Evolutionary conservation across 768 basidiomycete species (phyloP), one percentile per base, ranked within the genome.

Genomic region (Leccinum fibrillosum): DNA sequence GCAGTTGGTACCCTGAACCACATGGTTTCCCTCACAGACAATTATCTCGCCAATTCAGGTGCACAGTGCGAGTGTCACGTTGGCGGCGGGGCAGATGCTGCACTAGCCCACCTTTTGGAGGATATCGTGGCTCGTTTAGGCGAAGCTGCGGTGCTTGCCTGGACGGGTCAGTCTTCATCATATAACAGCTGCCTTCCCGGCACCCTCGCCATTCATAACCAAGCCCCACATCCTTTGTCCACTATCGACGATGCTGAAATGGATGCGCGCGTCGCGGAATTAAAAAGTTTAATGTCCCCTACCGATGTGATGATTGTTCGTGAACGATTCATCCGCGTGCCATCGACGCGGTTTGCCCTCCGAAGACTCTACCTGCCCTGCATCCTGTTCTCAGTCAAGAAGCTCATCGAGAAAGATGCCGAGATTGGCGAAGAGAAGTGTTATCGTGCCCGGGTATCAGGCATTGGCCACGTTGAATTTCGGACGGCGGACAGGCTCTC

Each of bases 181-280:
- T 64, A 64, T 19, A 64, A 64, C 11, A 64, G 60, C 9, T 63
- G 62, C 26, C 56, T 63, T 25, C 61, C 62, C 0, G 30, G 13
- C 3, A 28, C 54, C 9, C 42, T 63, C 17, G 32, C 23, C 1
- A 49, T 54, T 3, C 63, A 63, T 11, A 34, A 13, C 1, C 39
- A 28, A 17, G 7, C 17, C 0, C 42, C 53, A 1, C 2, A 5
- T 17, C 2, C 28, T 15, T 26, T 15, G 2, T 3, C 19, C 17
- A 4, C 17, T 9, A 30, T 35, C 1, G 26, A 23, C 11, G 42
- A 49, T 25, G 30, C 32, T 3, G 55, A 57, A 15, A 49, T 60
- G 45, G 25, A 53, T 0, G 9, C 9, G 1, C 49, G 13, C 1
- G 37, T 60, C n/a, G 51, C 4, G 2, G 5, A 0, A 9, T 21